A percentile compares a stretch with the other conserved stretches of the same genome.
Conservation (phyloP, 306 rosid species). For the Begonia masoniana region DNA sequence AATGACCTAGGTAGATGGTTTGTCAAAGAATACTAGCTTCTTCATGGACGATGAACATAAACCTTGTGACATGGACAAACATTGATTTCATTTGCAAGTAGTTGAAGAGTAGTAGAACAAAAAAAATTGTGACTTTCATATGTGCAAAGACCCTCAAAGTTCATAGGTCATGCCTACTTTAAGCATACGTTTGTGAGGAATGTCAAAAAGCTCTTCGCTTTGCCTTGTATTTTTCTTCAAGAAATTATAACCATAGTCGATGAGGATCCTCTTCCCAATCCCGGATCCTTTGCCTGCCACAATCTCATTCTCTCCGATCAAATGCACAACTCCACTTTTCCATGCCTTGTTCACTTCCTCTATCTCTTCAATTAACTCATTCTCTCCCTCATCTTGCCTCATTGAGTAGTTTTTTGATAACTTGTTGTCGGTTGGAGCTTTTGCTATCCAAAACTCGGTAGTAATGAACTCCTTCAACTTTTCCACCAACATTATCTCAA, state of each 20-base stretch:
- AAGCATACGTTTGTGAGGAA: constrained; percentile 22
- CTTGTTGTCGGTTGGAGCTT: not conserved
- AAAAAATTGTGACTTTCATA: too few relatives aligned
- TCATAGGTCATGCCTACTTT: constrained; percentile 36
- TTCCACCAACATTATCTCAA: constrained; percentile 14
- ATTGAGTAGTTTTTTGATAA: not conserved
- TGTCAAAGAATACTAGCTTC: too few relatives aligned
- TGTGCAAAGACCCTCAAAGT: constrained; percentile 7
- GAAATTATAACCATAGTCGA: constrained; percentile 23
- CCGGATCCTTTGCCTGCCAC: constrained; percentile 17
- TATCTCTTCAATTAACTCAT: constrained; percentile 5
- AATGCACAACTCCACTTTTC: constrained; percentile 19
- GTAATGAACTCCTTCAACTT: constrained; percentile 19
- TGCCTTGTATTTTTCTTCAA: constrained; percentile 25
- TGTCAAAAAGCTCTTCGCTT: constrained; percentile 12
- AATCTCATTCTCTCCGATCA: constrained; percentile 27
- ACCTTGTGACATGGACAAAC: too few relatives aligned
- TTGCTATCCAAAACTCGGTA: constrained; percentile 5
- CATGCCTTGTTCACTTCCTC: constrained; percentile 16
- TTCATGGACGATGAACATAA: too few relatives aligned
- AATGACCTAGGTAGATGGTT: too few relatives aligned
- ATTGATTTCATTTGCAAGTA: too few relatives aligned
- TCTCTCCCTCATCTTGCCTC: not conserved
- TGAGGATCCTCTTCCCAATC: constrained; percentile 16
- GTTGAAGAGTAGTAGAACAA: too few relatives aligned